Conservation (phyloP, 202 grass and related monocot genomes). For the Bolboschoenoplectus hybrid region DNA sequence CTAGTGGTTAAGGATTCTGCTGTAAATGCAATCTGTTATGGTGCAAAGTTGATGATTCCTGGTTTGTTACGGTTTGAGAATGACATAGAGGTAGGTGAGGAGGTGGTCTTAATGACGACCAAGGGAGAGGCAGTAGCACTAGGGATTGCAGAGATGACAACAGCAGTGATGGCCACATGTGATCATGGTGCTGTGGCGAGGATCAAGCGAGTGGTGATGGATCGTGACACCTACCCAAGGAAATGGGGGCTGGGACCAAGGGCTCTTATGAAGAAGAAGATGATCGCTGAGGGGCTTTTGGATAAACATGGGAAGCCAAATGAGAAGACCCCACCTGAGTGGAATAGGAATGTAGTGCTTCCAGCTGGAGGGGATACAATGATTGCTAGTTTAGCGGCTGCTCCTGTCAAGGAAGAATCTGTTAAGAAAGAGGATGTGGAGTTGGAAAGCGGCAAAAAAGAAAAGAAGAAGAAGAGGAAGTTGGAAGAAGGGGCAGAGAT, state of each 20-base stretch:
- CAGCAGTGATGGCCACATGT: constrained; percentile 88
- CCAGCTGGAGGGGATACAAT: constrained; percentile 71
- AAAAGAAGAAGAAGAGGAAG: constrained; percentile 68
- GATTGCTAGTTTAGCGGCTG: constrained; percentile 72
- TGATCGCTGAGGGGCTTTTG: constrained; percentile 69
- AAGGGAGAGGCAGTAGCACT: constrained; percentile 91
- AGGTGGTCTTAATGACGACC: constrained; percentile 84
- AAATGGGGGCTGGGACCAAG: constrained; percentile 89
- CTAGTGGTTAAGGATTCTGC: constrained; percentile 88
- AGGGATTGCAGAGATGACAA: constrained; percentile 93
- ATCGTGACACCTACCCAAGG: constrained; percentile 83
- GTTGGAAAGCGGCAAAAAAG: constrained; percentile 29
- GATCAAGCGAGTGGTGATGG: constrained; percentile 97
- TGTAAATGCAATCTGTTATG: constrained; percentile 93
- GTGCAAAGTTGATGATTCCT: constrained; percentile 93
- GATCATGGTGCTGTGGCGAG: constrained; percentile 75
- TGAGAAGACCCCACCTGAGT: constrained; percentile 83
- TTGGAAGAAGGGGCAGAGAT: constrained; percentile 44
- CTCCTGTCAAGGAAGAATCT: constrained; percentile 46
- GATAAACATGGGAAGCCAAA: constrained; percentile 90
- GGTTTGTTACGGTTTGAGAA: constrained; percentile 84
- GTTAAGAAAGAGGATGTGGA: constrained; percentile 49
- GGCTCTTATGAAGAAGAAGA: constrained; percentile 82
- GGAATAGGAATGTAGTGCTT: constrained; percentile 70
- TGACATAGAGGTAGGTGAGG: constrained; percentile 80